Conservation (phyloP, 2,329 filamentous ascomycete genomes). For the Aspergillus oerlinghausenensis region DNA sequence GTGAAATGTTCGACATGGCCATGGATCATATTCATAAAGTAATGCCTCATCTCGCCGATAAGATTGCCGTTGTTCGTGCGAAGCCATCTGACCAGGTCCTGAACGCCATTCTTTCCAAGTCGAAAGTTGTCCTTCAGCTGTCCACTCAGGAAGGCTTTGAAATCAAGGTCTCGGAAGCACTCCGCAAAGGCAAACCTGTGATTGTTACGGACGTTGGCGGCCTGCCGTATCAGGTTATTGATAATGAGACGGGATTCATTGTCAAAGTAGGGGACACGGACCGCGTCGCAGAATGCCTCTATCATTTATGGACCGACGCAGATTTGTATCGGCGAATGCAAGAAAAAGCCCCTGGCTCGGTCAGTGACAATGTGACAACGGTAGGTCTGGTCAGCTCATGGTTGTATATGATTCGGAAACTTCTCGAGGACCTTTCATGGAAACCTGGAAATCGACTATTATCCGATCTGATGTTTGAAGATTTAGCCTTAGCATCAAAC, state of each 20-base stretch:
- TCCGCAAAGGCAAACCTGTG: conserved; percentile 74
- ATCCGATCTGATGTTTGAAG: not conserved
- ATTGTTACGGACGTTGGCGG: conserved; percentile 74
- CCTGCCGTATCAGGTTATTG: conserved; percentile 71
- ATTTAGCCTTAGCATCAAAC: not conserved
- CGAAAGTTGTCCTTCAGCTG: conserved; percentile 70
- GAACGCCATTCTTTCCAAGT: conserved; percentile 68
- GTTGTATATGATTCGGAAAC: not conserved
- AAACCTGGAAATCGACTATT: not conserved
- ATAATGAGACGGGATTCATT: conserved; percentile 68
- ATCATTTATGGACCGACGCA: conserved; percentile 61
- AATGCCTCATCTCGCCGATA: conserved; percentile 57
- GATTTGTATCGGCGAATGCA: conserved; percentile 65
- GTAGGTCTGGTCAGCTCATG: conserved; percentile 49
- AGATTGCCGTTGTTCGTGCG: conserved; percentile 73
- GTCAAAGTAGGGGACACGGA: conserved; percentile 67
- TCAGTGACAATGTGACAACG: conserved; percentile 77
- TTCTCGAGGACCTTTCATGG: not conserved
- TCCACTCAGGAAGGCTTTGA: conserved; percentile 81
- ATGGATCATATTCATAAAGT: conserved; percentile 61
- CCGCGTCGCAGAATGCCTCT: conserved; percentile 63
- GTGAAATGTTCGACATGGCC: conserved; percentile 66
- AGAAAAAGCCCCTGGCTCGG: conserved; percentile 57
- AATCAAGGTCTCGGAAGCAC: conserved; percentile 78
- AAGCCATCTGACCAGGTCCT: conserved; percentile 75